Percentiles rank a stretch among this genome's conserved stretches.
Evolutionary conservation across 805 yeast species (phyloP).

Genomic region (Kurtzmaniella fragi): DNA sequence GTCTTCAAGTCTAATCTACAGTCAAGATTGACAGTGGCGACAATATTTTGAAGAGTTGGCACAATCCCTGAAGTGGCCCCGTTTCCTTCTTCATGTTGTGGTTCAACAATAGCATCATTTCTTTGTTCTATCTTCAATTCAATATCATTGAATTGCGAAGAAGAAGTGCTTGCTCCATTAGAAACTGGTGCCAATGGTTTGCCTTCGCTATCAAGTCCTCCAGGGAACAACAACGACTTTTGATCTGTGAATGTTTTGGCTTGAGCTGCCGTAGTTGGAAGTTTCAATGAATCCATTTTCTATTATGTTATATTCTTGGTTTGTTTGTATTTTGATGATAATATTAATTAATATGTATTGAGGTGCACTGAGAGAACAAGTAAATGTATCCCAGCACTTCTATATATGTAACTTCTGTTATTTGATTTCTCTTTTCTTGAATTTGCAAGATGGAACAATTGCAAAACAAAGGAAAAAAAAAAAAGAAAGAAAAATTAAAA

Average conservation of each 20-base stretch:
- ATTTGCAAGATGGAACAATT: constrained; percentile 2
- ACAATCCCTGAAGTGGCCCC: constrained; percentile 91
- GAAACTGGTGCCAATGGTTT: constrained; percentile 9
- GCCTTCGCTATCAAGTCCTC: constrained; percentile 34
- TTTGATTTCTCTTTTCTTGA: constrained; percentile 1
- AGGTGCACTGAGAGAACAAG: constrained; percentile 26
- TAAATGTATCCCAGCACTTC: constrained; percentile 34
- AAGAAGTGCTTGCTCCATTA: constrained; percentile 3
- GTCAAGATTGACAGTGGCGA: constrained; percentile 95
- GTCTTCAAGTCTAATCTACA: constrained; percentile 95
- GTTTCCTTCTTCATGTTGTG: constrained; percentile 48
- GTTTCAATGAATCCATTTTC: constrained; percentile 64
- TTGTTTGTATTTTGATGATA: constrained; percentile 1
- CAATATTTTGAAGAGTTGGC: constrained; percentile 92
- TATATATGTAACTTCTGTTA: constrained; percentile 2
- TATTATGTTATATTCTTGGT: constrained; percentile 8
- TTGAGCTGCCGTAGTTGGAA: constrained; percentile 73
- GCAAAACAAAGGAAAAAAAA: constrained; percentile 4
- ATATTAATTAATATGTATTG: constrained; percentile 2
- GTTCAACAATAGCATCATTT: constrained; percentile 26
- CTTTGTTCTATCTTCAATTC: constrained; percentile 10
- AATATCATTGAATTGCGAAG: constrained; percentile 8
- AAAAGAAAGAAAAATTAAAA: constrained; percentile 6
- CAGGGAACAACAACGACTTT: constrained; percentile 60
- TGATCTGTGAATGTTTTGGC: constrained; percentile 70